Evolutionary conservation across 306 rosid species (phyloP).

Genomic region (Malus sylvestris): DNA sequence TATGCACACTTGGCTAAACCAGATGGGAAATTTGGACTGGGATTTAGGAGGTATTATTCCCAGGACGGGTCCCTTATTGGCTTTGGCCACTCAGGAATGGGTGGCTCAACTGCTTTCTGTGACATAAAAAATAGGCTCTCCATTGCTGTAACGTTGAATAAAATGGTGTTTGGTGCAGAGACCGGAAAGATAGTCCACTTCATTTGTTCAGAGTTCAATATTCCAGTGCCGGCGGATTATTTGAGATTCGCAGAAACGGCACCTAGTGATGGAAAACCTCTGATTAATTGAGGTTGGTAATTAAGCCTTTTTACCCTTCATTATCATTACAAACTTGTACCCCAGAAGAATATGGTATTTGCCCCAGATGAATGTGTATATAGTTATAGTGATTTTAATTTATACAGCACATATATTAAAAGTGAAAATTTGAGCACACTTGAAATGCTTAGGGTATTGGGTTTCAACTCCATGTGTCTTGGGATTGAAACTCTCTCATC

Average conservation of each 20-base stretch:
- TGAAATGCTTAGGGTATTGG: not conserved
- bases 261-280: constrained; percentile 35
- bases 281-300: constrained; percentile 56
- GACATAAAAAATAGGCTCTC: constrained; percentile 59
- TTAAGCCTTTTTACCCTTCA: not conserved
- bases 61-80: constrained; percentile 54
- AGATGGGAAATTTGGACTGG: constrained; percentile 64
- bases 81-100: constrained; percentile 97
- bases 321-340: not conserved
- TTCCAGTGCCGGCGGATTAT: constrained; percentile 72
- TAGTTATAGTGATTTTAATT: not conserved
- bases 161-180: constrained; percentile 66
- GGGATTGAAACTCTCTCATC: too few species aligned
- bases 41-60: constrained; percentile 57
- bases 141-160: constrained; percentile 81
- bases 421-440: not conserved
- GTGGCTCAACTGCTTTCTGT: constrained; percentile 86
- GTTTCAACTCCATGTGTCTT: too few species aligned
- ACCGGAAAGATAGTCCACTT: constrained; percentile 57
- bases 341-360: not conserved
- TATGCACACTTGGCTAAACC: constrained; percentile 46
- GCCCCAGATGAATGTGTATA: not conserved
- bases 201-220: constrained; percentile 80
- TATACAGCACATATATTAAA: not conserved
- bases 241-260: constrained; percentile 22